Evolutionary conservation across 768 basidiomycete species (phyloP).

Genomic region (Amanita rimosa): DNA sequence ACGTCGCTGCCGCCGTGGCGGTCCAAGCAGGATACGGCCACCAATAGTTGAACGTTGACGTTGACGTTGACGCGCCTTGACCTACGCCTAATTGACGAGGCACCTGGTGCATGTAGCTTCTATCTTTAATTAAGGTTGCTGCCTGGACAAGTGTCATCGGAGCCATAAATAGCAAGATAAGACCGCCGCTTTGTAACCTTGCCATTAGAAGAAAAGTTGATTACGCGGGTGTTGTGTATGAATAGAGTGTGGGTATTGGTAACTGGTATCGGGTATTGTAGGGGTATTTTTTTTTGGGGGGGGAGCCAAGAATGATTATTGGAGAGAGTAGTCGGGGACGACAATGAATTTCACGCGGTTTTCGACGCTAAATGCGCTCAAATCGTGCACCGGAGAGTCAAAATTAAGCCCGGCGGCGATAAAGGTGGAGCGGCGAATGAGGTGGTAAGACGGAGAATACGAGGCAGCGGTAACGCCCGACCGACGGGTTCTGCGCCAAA

Average conservation of each 20-base stretch:
- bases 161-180: neutral
- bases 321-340: slow-evolving; percentile 24
- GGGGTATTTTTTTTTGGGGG: too few relatives aligned
- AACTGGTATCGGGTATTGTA: neutral
- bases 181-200: neutral
- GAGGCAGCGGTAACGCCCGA: slow-evolving; percentile 62
- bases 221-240: neutral
- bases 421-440: slow-evolving; percentile 69
- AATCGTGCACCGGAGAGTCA: slow-evolving; percentile 49
- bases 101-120: neutral
- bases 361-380: slow-evolving; percentile 53
- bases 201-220: neutral
- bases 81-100: slow-evolving; percentile 4
- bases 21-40: slow-evolving; percentile 24
- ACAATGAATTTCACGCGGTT: slow-evolving; percentile 38
- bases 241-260: neutral
- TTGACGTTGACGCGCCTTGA: slow-evolving; percentile 12
- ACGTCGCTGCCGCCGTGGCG: neutral
- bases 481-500: slow-evolving; percentile 37
- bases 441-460: slow-evolving; percentile 64
- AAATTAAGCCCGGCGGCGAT: slow-evolving; percentile 66
- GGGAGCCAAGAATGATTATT: slow-evolving; percentile 4
- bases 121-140: neutral
- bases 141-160: neutral
- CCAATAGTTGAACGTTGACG: slow-evolving; percentile 23